Evolutionary conservation across 73 alveolate genomes (phyloP), one percentile per base, ranked within the genome.

Genomic region (Paramecium primaurelia): DNA sequence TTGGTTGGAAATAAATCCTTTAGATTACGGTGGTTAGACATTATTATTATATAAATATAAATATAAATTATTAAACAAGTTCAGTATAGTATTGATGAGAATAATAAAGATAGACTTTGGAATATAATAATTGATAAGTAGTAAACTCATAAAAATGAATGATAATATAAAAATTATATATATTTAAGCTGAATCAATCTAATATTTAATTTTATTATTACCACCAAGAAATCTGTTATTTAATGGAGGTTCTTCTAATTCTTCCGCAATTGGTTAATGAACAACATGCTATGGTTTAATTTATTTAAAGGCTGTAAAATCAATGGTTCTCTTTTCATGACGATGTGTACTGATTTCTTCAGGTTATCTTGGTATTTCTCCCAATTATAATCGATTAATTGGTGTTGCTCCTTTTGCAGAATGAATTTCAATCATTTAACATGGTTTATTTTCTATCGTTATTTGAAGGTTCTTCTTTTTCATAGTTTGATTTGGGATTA

Each of bases 381-480:
- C 91, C 8, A 80, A 28, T 3, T 47, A 34, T n/a, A 80, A 80
- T 80, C 91, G 2, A 80, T 80, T 80, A 30, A 80, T 80, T 22
- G 91, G 91, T 32, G 91, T 80, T 8, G 91, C 47, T 47, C 91
- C 91, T 47, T 80, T 80, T 22, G 91, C 91, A n/a, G 91, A 80
- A 32, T 80, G 91, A 25, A 80, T 80, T 64, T 80, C 91, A 9
- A 80, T 44, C 26, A 80, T 36, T 80, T 80, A 11, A 34, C 84
- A 49, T 40, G 91, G 91, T 26, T 80, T 80, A 18, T 80, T 44
- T 40, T 80, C 71, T 0, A 80, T 49, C 30, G 8, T 30, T 22
- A 80, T 80, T 22, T 80, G 26, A 8, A 80, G 75, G 32, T 80
- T 80, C 28, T 34, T 34, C 75, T 80, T 80, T 22, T 80, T 80